Evolutionary conservation across 805 yeast genomes (phyloP).

Genomic region (Metschnikowia shivogae): DNA sequence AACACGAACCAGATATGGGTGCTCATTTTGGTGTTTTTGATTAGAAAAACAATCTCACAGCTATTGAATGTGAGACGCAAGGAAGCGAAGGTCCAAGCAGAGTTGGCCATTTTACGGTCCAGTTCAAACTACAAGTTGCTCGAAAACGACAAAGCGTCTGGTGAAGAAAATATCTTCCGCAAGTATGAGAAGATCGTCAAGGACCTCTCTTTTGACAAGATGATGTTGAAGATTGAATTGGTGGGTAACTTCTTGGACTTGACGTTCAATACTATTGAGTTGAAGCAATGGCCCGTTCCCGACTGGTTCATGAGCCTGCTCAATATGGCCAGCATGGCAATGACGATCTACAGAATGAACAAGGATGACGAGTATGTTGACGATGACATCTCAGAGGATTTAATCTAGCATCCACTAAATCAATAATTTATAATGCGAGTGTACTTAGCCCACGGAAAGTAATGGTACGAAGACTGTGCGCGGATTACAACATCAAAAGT

Average conservation of each 20-base stretch:
- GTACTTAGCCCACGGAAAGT: not conserved
- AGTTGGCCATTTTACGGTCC: conserved; percentile 28
- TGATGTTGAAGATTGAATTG: conserved; percentile 39
- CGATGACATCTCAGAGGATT: conserved; percentile 40
- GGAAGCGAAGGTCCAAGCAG: conserved; percentile 35
- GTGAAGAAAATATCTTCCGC: conserved; percentile 22
- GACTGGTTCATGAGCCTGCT: conserved; percentile 40
- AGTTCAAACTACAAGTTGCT: conserved; percentile 21
- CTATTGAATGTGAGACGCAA: conserved; percentile 37
- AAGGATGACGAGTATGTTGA: conserved; percentile 44
- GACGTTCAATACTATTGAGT: conserved; percentile 37
- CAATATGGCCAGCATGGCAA: conserved; percentile 40
- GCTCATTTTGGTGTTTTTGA: conserved; percentile 36
- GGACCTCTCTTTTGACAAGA: conserved; percentile 40
- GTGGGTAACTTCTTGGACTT: conserved; percentile 41
- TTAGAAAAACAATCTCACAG: conserved; percentile 40
- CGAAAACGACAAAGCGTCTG: conserved; percentile 18
- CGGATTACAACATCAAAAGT: not conserved
- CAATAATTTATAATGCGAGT: not conserved
- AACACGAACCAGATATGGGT: conserved; percentile 45
- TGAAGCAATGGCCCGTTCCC: conserved; percentile 33
- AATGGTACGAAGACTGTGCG: not conserved
- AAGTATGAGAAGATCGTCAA: conserved; percentile 38
- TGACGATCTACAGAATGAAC: conserved; percentile 48
- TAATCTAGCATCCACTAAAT: conserved; percentile 20